A percentile compares a stretch with the other conserved stretches of the same genome.
Evolutionary conservation across 129 eudicot genomes (phyloP).

Genomic region (Glebionis coronaria): DNA sequence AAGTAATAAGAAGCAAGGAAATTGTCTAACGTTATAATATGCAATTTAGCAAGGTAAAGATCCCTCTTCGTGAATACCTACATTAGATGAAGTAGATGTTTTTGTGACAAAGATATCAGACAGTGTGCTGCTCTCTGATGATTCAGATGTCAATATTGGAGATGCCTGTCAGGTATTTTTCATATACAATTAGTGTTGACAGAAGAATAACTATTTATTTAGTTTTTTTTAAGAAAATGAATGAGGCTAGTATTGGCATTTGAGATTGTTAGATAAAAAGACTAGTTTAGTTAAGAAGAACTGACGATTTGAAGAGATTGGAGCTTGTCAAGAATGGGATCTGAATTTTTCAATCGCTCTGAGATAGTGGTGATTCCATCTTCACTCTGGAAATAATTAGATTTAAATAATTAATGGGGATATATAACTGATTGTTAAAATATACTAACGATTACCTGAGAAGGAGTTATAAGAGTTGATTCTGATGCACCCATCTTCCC

Average conservation of each 20-base stretch:
- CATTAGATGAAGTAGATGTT: constrained; percentile 51
- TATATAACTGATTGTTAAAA: constrained; percentile 22
- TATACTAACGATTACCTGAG: constrained; percentile 37
- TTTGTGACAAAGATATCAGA: constrained; percentile 79
- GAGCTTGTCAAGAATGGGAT: constrained; percentile 70
- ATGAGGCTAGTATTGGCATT: too few species aligned
- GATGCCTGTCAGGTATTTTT: constrained; percentile 46
- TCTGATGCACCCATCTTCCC: constrained; percentile 87
- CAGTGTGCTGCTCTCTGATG: constrained; percentile 63
- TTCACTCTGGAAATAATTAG: constrained; percentile 23
- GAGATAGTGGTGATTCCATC: constrained; percentile 86
- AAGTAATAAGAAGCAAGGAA: too few species aligned
- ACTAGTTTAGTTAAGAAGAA: too few species aligned
- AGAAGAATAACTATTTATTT: too few species aligned
- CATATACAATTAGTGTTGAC: too few species aligned
- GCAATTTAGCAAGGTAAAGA: too few species aligned
- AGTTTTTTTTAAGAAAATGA: too few species aligned
- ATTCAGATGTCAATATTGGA: constrained; percentile 63
- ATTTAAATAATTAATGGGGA: background rate
- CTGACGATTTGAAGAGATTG: constrained; percentile 75
- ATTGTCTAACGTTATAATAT: too few species aligned
- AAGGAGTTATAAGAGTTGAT: constrained; percentile 54
- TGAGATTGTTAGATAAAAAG: too few species aligned
- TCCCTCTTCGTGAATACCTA: background rate
- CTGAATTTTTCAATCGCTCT: constrained; percentile 52